phyloP scores from a whole-genome alignment of 2,329 filamentous ascomycete genomes.

The Calonectria pteridis region DNA sequence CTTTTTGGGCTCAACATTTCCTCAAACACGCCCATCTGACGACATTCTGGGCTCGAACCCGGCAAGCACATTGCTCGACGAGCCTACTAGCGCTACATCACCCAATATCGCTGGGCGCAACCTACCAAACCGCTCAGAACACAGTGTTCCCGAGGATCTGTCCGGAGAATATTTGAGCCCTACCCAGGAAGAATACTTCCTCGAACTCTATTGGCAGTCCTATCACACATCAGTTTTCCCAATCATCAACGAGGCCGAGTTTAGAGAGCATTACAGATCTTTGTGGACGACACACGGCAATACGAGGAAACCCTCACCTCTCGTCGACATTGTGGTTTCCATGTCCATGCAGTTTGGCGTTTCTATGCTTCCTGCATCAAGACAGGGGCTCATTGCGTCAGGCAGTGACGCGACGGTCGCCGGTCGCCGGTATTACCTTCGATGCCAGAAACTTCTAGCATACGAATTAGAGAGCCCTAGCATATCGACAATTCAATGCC shows the following conservation, averaged over 20 bases:
- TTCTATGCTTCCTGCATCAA: not conserved
- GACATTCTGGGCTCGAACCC: slow-evolving; percentile 5
- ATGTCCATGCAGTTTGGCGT: not conserved
- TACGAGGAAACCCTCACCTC: not conserved
- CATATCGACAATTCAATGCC: slow-evolving; percentile 61
- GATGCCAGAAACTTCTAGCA: slow-evolving; percentile 48
- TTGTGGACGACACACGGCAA: not conserved
- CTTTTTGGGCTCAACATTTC: not conserved
- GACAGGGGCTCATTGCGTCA: not conserved
- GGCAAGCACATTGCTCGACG: slow-evolving; percentile 17
- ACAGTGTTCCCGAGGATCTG: not conserved
- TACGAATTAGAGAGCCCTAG: slow-evolving; percentile 61
- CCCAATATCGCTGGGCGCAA: not conserved
- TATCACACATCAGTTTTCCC: slow-evolving; percentile 53
- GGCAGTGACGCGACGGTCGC: not conserved
- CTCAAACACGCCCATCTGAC: not conserved
- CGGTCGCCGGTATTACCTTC: not conserved
- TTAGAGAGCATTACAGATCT: not conserved
- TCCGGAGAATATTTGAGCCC: slow-evolving; percentile 43
- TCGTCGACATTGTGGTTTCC: not conserved
- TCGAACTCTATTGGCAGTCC: slow-evolving; percentile 59
- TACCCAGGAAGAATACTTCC: slow-evolving; percentile 60
- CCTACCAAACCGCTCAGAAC: not conserved
- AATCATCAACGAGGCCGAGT: slow-evolving; percentile 33
- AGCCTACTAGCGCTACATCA: not conserved